phyloP scores from a whole-genome alignment of 257 asterid species.

The Catharanthus roseus region DNA sequence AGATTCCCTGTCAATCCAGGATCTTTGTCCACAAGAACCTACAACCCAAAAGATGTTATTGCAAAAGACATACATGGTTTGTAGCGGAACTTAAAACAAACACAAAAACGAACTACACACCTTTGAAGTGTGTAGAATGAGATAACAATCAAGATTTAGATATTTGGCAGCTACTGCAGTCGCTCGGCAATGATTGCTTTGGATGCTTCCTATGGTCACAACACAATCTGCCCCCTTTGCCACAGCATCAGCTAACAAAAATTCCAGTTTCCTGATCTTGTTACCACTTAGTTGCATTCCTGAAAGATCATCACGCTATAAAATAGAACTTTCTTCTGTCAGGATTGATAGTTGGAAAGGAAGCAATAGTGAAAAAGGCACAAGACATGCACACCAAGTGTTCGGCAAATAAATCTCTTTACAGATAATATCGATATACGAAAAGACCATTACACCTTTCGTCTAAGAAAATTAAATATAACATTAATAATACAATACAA shows the following conservation, averaged over 20 bases:
- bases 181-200: conserved; percentile 97
- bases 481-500: no score
- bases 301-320: conserved; percentile 91
- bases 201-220: conserved; percentile 91
- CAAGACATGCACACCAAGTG: background rate
- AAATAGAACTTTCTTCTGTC: conserved; percentile 26
- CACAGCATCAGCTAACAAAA: conserved; percentile 95
- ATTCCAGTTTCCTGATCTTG: conserved; percentile 95
- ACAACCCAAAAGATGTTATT: conserved; percentile 19
- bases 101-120: conserved; percentile 27
- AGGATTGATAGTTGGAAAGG: conserved; percentile 8
- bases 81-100: conserved; percentile 4
- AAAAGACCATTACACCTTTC: background rate
- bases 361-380: background rate
- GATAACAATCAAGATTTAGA: conserved; percentile 80
- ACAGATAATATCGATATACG: background rate
- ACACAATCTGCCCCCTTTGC: conserved; percentile 84
- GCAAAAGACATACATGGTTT: conserved; percentile 10
- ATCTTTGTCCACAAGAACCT: conserved; percentile 80
- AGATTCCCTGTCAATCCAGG: conserved; percentile 98
- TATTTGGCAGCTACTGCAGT: conserved; percentile 96
- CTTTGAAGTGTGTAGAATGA: conserved; percentile 90
- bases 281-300: conserved; percentile 99
- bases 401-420: background rate
- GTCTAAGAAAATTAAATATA: background rate